Percentiles rank a stretch among this genome's conserved stretches.
phyloP scores from a whole-genome alignment of 306 rosid species.

The Acacia crassicarpa region DNA sequence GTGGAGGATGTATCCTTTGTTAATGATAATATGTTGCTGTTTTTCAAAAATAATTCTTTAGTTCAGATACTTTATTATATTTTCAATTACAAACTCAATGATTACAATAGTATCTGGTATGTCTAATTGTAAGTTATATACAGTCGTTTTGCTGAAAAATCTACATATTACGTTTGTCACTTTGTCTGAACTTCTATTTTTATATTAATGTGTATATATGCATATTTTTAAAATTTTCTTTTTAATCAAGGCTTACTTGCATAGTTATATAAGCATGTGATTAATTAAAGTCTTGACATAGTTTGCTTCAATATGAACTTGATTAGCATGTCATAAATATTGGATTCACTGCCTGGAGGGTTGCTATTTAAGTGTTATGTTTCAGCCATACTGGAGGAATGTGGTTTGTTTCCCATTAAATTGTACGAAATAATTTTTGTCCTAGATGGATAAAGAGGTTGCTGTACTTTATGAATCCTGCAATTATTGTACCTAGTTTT shows the following conservation, averaged over 20 bases:
- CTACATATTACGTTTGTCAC: slow-evolving; percentile 8
- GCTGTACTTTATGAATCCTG: neutral
- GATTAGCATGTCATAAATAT: neutral
- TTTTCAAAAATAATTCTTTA: neutral
- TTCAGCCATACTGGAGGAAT: neutral
- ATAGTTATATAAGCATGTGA: neutral
- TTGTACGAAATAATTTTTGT: neutral
- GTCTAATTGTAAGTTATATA: neutral
- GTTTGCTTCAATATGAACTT: neutral
- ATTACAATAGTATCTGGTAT: neutral
- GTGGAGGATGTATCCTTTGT: slow-evolving; percentile 21
- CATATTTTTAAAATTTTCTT: neutral
- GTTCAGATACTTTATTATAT: neutral
- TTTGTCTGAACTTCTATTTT: slow-evolving; percentile 1
- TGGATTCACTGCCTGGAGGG: neutral
- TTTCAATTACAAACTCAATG: too few species aligned
- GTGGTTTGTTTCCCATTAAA: neutral
- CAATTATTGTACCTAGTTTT: neutral
- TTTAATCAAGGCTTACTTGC: neutral
- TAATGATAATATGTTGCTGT: slow-evolving; percentile 1
- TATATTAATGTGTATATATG: neutral
- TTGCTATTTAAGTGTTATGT: neutral
- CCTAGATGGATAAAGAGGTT: slow-evolving; percentile 5
- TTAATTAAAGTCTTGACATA: neutral
- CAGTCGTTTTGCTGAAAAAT: slow-evolving; percentile 1